Evolutionary conservation across 805 yeast species (phyloP).

Genomic region (Ogataea saltuana): DNA sequence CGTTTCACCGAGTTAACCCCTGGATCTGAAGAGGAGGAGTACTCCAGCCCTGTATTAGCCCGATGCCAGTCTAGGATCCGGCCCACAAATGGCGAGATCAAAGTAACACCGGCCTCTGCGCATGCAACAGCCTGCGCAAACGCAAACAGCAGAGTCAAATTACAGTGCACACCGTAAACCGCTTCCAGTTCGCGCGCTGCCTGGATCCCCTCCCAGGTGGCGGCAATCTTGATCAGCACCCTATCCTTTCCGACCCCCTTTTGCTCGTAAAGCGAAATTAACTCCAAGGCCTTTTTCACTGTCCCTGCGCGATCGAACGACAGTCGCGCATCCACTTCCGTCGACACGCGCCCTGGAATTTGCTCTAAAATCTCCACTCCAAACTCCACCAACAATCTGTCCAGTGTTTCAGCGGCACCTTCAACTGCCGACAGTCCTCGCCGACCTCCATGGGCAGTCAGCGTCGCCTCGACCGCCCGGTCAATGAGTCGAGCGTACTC

Average conservation of each 20-base stretch:
- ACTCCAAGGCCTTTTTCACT: conserved; percentile 85
- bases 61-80: conserved; percentile 98
- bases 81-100: conserved; percentile 98
- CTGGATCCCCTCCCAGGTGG: conserved; percentile 99
- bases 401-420: conserved; percentile 79
- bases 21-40: conserved; percentile 81
- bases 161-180: conserved; percentile 86
- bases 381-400: conserved; percentile 89
- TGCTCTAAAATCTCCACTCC: conserved; percentile 89
- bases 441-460: conserved; percentile 35
- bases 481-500: conserved; percentile 88
- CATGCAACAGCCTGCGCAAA: conserved; percentile 97
- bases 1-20: conserved; percentile 89
- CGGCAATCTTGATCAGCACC: conserved; percentile 92
- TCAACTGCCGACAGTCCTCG: conserved; percentile 44
- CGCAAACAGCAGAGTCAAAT: conserved; percentile 92
- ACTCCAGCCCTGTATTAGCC: conserved; percentile 84
- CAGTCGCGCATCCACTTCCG: conserved; percentile 98
- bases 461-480: conserved; percentile 81
- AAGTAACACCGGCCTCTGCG: conserved; percentile 95
- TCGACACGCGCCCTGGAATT: conserved; percentile 98
- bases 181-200: conserved; percentile 95
- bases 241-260: conserved; percentile 87
- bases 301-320: conserved; percentile 94
- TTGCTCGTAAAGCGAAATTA: conserved; percentile 81